These are phyloP conservation scores for Rauvolfia tetraphylla DNA, from an alignment of 257 asterid species.

Conservation along the genomic window DNA sequence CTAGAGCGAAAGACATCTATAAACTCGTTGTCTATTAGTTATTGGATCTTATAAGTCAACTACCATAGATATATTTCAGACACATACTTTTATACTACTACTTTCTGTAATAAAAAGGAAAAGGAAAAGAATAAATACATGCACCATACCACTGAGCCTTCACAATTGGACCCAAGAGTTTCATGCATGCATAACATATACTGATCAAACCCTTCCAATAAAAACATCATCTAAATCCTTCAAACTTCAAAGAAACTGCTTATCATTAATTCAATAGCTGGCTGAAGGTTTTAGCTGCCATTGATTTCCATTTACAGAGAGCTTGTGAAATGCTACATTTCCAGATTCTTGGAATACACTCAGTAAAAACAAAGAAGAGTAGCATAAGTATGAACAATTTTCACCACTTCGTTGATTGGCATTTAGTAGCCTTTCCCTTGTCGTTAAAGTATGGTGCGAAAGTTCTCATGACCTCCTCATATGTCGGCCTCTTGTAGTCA, in stretches of 20 bases:
- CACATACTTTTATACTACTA: too few relatives aligned
- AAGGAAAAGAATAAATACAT: too few relatives aligned
- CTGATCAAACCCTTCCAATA: not conserved
- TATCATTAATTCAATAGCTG: slow-evolving; percentile 7
- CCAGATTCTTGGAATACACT: not conserved
- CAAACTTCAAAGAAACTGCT: slow-evolving; percentile 5
- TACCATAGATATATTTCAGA: too few relatives aligned
- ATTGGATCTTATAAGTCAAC: too few relatives aligned
- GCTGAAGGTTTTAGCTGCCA: slow-evolving; percentile 7
- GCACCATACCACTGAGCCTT: too few relatives aligned
- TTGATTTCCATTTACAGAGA: slow-evolving; percentile 17
- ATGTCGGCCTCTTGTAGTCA: slow-evolving; percentile 95
- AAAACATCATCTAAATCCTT: not conserved
- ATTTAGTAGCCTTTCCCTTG: slow-evolving; percentile 61
- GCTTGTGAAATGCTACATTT: slow-evolving; percentile 4
- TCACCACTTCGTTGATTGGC: slow-evolving; percentile 88
- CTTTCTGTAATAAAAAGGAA: too few relatives aligned
- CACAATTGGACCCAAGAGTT: too few relatives aligned
- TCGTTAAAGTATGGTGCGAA: slow-evolving; percentile 50
- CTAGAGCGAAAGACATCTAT: too few relatives aligned
- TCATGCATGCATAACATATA: not conserved
- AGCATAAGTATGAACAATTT: slow-evolving; percentile 14
- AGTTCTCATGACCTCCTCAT: slow-evolving; percentile 76
- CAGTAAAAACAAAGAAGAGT: slow-evolving; percentile 10
- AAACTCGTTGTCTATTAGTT: too few relatives aligned